Evolutionary conservation across 2,329 filamentous ascomycete species (phyloP).

Genomic region (Arthrobotrys entomopaga): DNA sequence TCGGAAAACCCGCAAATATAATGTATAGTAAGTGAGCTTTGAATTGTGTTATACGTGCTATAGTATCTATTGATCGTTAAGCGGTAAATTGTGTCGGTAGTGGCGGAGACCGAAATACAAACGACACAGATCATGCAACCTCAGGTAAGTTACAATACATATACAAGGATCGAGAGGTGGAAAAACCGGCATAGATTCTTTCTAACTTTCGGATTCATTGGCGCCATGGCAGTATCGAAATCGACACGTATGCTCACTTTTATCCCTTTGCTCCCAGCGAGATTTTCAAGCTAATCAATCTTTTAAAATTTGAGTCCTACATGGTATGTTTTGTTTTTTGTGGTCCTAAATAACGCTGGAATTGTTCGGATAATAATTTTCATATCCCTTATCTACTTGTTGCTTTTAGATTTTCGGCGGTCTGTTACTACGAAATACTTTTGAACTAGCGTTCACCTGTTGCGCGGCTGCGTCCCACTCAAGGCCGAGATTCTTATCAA

Average conservation of each 20-base stretch:
- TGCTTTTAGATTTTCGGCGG: constrained; percentile 80
- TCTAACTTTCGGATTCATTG: not conserved
- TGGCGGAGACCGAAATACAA: constrained; percentile 72
- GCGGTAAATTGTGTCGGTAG: constrained; percentile 15
- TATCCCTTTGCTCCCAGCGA: not conserved
- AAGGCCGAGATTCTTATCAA: constrained; percentile 75
- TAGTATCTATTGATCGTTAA: constrained; percentile 8
- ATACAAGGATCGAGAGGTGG: not conserved
- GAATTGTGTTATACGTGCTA: not conserved
- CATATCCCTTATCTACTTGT: constrained; percentile 67
- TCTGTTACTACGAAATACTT: constrained; percentile 77
- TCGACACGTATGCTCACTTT: constrained; percentile 49
- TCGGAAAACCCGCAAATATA: constrained; percentile 64
- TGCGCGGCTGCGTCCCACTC: constrained; percentile 76
- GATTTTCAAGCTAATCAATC: too few relatives aligned
- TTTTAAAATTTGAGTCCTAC: constrained; percentile 29
- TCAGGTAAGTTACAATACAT: constrained; percentile 67
- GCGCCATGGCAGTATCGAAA: constrained; percentile 58
- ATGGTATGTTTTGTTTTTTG: constrained; percentile 29
- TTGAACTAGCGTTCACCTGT: constrained; percentile 80
- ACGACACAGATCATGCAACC: constrained; percentile 80
- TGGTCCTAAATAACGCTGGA: not conserved
- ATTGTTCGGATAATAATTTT: not conserved
- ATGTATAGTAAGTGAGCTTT: constrained; percentile 64
- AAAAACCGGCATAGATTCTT: not conserved